Percentiles rank a stretch among this genome's conserved stretches.
phyloP scores from a whole-genome alignment of 306 rosid genomes.

The Biancaea sappan region DNA sequence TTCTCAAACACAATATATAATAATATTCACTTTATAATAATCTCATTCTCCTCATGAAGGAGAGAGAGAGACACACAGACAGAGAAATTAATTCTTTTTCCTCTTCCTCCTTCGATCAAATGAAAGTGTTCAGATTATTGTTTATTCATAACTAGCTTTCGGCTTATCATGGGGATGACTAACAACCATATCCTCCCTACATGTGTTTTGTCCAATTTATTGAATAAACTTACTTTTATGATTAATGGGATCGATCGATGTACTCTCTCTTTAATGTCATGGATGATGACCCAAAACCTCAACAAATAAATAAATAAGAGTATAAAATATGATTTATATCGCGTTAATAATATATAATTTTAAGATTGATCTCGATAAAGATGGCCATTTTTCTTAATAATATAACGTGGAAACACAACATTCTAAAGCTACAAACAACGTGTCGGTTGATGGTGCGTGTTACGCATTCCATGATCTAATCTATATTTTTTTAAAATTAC shows the following conservation, averaged over 20 bases:
- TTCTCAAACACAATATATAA: slow-evolving; percentile 21
- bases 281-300: slow-evolving; percentile 45
- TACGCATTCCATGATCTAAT: slow-evolving; percentile 35
- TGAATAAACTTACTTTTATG: slow-evolving; percentile 17
- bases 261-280: slow-evolving; percentile 43
- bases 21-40: slow-evolving; percentile 16
- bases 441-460: slow-evolving; percentile 40
- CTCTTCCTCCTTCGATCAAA: slow-evolving; percentile 10
- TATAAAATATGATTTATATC: slow-evolving; percentile 19
- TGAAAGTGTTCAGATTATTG: slow-evolving; percentile 29
- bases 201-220: slow-evolving; percentile 44
- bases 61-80: slow-evolving; percentile 48
- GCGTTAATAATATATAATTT: slow-evolving; percentile 5
- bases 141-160: slow-evolving; percentile 34
- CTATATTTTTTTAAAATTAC: neutral
- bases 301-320: neutral
- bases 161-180: slow-evolving; percentile 48
- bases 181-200: slow-evolving; percentile 55
- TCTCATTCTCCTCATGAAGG: neutral
- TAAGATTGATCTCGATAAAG: slow-evolving; percentile 34
- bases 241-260: slow-evolving; percentile 37
- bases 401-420: slow-evolving; percentile 35
- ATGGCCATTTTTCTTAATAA: slow-evolving; percentile 6
- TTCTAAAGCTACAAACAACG: slow-evolving; percentile 37
- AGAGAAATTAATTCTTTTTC: slow-evolving; percentile 29